Evolutionary conservation across 1,139 yeast species (phyloP).

Genomic region (Hyphopichia wangnamkhiaoensis): DNA sequence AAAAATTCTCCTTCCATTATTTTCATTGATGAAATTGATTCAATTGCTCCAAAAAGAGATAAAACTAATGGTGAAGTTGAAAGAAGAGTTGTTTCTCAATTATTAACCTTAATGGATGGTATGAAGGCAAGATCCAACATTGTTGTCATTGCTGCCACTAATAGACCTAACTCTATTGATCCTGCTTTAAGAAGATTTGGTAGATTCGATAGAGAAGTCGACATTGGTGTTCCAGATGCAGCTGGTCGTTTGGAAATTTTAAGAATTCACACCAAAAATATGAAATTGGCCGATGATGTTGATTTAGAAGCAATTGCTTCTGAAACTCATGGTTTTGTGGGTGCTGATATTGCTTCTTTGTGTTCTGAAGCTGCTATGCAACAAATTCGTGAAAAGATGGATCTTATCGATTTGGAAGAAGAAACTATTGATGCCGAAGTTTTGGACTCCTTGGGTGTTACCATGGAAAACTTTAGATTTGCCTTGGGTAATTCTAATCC

Average conservation of each 20-base stretch:
- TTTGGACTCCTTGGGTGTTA: constrained; percentile 93
- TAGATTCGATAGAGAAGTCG: constrained; percentile 98
- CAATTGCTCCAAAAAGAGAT: constrained; percentile 99
- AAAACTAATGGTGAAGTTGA: constrained; percentile 98
- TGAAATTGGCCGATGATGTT: constrained; percentile 94
- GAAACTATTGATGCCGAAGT: constrained; percentile 98
- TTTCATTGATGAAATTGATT: constrained; percentile 97
- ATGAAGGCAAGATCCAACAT: constrained; percentile 98
- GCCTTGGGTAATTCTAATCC: constrained; percentile 98
- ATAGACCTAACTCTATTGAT: constrained; percentile 97
- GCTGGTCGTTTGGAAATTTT: constrained; percentile 96
- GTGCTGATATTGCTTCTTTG: constrained; percentile 79
- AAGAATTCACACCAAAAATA: constrained; percentile 85
- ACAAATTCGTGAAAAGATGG: constrained; percentile 99
- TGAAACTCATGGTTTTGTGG: constrained; percentile 95
- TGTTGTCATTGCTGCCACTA: constrained; percentile 87
- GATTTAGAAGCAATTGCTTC: constrained; percentile 84
- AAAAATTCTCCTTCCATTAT: constrained; percentile 97
- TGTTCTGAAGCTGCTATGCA: constrained; percentile 97
- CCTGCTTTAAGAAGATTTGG: constrained; percentile 99
- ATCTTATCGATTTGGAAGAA: constrained; percentile 93
- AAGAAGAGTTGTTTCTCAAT: constrained; percentile 97
- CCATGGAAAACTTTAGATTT: constrained; percentile 98
- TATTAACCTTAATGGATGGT: constrained; percentile 97
- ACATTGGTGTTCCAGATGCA: constrained; percentile 98